Evolutionary conservation across 768 basidiomycete species (phyloP), one percentile per base, ranked within the genome.

Genomic region (Lactarius hengduanensis): DNA sequence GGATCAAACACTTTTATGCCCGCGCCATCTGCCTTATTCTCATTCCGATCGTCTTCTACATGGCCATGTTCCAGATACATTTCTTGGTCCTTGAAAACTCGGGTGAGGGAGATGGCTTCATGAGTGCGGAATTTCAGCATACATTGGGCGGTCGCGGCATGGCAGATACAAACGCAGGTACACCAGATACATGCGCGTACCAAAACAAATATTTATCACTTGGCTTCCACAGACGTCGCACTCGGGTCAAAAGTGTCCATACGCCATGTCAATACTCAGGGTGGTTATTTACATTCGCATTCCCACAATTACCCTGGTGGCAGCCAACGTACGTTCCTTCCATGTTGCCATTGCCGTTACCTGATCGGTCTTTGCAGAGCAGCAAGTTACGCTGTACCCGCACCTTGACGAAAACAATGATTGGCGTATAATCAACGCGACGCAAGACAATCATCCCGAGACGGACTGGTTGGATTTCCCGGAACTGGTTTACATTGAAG

Each of bases 41-140:
- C 38, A 75, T 99, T 4, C 96, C 97, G 4, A 74, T 89, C 38
- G 47, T 89, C 43, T 96, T 99, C 76, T 99, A 99, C 80, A 95
- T 98, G 92, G 75, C 80, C 74, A 97, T 97, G 92, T 99, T 99
- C 80, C 84, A 90, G 77, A 87, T 99, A 61, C 97, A 99, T 76
- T 98, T 98, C 78, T 73, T 88, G 73, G 84, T 99, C 70, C 80
- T 99, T 34, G 84, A 87, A 73, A 91, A 90, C 76, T 91, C 92
- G 2, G 97, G 97, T 38, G 96, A 98, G 61, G 97, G 97, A 0
- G 97, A 98, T 75, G 95, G 96, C 0, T 99, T 99, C 78, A 99
- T 99, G 97, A 96, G 92, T 78, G 92, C 94, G 2, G 96, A 95
- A 75, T 99, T 99, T 80, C 96, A 98, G 78, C 96, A 98, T 74